These are phyloP conservation scores for Boletus speciosus DNA, from an alignment of 768 basidiomycete genomes.

Conservation along the genomic window DNA sequence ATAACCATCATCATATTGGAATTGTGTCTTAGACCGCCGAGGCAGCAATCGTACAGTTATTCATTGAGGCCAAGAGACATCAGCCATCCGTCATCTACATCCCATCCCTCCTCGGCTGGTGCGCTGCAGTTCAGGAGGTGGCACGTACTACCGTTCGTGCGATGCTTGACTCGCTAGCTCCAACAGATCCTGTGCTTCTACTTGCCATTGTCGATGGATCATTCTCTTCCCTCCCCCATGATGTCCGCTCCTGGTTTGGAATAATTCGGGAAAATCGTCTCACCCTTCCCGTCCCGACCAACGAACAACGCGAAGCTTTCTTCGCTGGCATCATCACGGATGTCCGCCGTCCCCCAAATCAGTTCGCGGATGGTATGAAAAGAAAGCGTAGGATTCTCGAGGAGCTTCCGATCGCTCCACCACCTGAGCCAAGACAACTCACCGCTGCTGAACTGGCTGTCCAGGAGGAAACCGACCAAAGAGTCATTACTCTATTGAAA, in stretches of 20 bases:
- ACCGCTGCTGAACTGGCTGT: slow-evolving; percentile 76
- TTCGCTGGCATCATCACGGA: slow-evolving; percentile 72
- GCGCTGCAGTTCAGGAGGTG: slow-evolving; percentile 77
- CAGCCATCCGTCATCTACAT: slow-evolving; percentile 96
- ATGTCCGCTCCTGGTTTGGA: slow-evolving; percentile 93
- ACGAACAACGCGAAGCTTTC: slow-evolving; percentile 63
- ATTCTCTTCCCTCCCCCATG: slow-evolving; percentile 65
- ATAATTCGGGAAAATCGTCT: slow-evolving; percentile 70
- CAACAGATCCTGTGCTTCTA: slow-evolving; percentile 91
- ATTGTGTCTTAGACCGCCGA: slow-evolving; percentile 64
- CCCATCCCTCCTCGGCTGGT: slow-evolving; percentile 85
- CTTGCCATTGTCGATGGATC: slow-evolving; percentile 84
- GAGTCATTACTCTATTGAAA: slow-evolving; percentile 75
- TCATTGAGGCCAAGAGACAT: slow-evolving; percentile 94
- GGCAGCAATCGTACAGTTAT: slow-evolving; percentile 90
- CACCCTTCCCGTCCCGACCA: slow-evolving; percentile 49
- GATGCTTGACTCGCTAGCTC: slow-evolving; percentile 86
- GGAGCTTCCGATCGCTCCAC: slow-evolving; percentile 83
- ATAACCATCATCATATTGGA: not conserved
- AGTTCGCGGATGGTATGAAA: slow-evolving; percentile 86
- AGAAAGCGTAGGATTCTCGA: slow-evolving; percentile 83
- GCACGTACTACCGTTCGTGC: slow-evolving; percentile 82
- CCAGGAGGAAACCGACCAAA: slow-evolving; percentile 80
- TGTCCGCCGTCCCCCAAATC: slow-evolving; percentile 70
- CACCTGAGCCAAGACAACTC: slow-evolving; percentile 79